Evolutionary conservation across 768 basidiomycete genomes (phyloP), one percentile per base, ranked within the genome.

Genomic region (Fomitopsis serialis): DNA sequence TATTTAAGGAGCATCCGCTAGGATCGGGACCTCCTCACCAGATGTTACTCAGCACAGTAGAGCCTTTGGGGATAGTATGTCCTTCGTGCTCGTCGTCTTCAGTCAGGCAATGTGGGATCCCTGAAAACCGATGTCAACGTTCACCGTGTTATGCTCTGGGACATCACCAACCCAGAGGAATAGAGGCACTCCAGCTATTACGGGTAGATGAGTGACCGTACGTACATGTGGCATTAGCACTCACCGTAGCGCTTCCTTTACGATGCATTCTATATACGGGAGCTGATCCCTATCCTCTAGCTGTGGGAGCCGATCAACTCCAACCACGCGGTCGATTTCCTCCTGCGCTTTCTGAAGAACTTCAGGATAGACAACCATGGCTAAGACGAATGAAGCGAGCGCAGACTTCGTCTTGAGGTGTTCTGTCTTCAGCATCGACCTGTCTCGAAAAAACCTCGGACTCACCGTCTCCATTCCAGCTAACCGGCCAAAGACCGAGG

Each of bases 361-460:
- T 2, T 74, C 70, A 0, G 76, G 76, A 54, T 74, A 62, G 9
- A 73, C 63, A 0, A 66, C 57, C 61, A 74, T 71, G 11, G 72
- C 73, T 24, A 76, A 64, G 60, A 77, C 70, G 52, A 77, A 71
- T 0, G 71, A 67, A 44, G 67, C 64, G 12, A 73, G 59, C 12
- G 70, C 63, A 11, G 73, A 69, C 17, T 71, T 71, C 8, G 73
- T 75, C 76, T 78, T n/a, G n/a, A n/a, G n/a, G n/a, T n/a, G n/a
- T n/a, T n/a, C n/a, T n/a, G n/a, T n/a, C n/a, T n/a, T n/a, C n/a
- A n/a, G n/a, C n/a, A n/a, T n/a, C n/a, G n/a, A n/a, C n/a, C n/a
- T n/a, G n/a, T n/a, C n/a, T n/a, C n/a, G n/a, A n/a, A n/a, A n/a
- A n/a, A n/a, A n/a, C n/a, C n/a, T n/a, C n/a, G n/a, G n/a, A n/a